Conservation (phyloP, 495 filamentous ascomycete genomes). For the Annulohypoxylon maeteangense region DNA sequence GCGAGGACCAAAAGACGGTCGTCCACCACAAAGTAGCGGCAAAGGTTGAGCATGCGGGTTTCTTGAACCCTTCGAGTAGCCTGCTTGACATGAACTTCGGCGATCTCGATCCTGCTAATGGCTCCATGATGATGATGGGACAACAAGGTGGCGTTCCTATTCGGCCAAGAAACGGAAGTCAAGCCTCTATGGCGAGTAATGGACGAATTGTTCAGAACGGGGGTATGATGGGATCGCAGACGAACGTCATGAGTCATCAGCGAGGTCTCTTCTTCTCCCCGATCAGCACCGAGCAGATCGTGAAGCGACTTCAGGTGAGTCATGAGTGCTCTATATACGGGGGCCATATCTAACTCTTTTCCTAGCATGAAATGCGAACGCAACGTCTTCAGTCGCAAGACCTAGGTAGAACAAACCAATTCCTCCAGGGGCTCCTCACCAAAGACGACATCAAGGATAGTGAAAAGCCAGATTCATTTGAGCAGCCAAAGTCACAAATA, state of each 20-base stretch:
- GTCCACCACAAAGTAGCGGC: constrained; percentile 98
- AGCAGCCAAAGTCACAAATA: constrained; percentile 51
- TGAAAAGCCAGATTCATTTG: constrained; percentile 60
- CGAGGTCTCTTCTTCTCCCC: constrained; percentile 80
- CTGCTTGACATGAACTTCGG: constrained; percentile 89
- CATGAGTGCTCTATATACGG: not conserved
- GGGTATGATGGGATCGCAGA: constrained; percentile 66
- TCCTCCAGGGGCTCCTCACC: constrained; percentile 77
- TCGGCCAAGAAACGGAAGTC: constrained; percentile 76
- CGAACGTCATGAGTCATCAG: constrained; percentile 52
- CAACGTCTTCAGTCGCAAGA: constrained; percentile 89
- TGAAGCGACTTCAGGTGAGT: constrained; percentile 91
- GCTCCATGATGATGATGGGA: constrained; percentile 69
- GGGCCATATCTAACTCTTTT: constrained; percentile 21
- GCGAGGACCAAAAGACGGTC: constrained; percentile 96
- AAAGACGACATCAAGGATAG: constrained; percentile 75
- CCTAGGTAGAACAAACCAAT: constrained; percentile 81
- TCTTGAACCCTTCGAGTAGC: constrained; percentile 72
- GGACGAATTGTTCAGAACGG: constrained; percentile 59
- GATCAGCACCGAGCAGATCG: constrained; percentile 92
- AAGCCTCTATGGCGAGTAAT: constrained; percentile 72
- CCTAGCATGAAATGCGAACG: constrained; percentile 83
- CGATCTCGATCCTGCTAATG: constrained; percentile 81
- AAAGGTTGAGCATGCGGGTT: constrained; percentile 93
- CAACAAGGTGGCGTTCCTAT: constrained; percentile 60